A percentile compares a stretch with the other conserved stretches of the same genome.
These are phyloP conservation scores for Fusarium sarcochroum DNA, from an alignment of 2,329 filamentous ascomycete genomes.

Conservation along the genomic window DNA sequence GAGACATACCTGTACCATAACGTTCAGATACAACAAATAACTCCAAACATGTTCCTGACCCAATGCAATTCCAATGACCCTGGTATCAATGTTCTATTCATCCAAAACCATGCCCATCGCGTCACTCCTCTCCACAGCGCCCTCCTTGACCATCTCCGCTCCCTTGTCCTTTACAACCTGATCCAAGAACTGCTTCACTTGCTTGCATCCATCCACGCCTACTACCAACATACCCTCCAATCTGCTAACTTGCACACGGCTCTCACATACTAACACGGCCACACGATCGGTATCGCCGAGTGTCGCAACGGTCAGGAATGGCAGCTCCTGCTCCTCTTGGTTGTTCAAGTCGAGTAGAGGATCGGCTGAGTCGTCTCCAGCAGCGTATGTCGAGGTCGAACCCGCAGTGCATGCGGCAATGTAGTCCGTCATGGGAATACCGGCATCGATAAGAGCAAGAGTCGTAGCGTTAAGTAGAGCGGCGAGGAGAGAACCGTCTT, in stretches of 20 bases:
- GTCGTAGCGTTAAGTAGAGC: slow-evolving; percentile 93
- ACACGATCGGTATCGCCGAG: slow-evolving; percentile 81
- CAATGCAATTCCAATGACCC: slow-evolving; percentile 23
- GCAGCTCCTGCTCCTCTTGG: slow-evolving; percentile 88
- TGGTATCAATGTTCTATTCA: slow-evolving; percentile 44
- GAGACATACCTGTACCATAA: slow-evolving; percentile 43
- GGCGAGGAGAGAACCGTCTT: slow-evolving; percentile 91
- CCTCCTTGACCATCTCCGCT: slow-evolving; percentile 71
- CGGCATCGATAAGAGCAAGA: slow-evolving; percentile 92
- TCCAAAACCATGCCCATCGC: slow-evolving; percentile 68
- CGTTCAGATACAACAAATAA: slow-evolving; percentile 39
- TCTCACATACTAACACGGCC: slow-evolving; percentile 87
- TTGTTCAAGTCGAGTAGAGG: slow-evolving; percentile 85
- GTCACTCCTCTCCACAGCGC: slow-evolving; percentile 63
- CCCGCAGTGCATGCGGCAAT: slow-evolving; percentile 90
- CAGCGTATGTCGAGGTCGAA: slow-evolving; percentile 76
- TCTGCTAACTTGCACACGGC: slow-evolving; percentile 82
- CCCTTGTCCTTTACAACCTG: slow-evolving; percentile 81
- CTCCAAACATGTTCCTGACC: slow-evolving; percentile 37
- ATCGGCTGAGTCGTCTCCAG: slow-evolving; percentile 78
- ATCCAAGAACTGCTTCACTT: slow-evolving; percentile 86
- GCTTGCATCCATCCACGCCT: slow-evolving; percentile 90
- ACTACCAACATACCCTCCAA: slow-evolving; percentile 95
- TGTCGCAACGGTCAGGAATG: slow-evolving; percentile 88
- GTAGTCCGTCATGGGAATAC: slow-evolving; percentile 95